Percentiles rank a stretch among this genome's conserved stretches.
These are phyloP conservation scores for Tetrapisispora namnaoensis DNA, from an alignment of 805 yeast genomes.

Conservation along the genomic window DNA sequence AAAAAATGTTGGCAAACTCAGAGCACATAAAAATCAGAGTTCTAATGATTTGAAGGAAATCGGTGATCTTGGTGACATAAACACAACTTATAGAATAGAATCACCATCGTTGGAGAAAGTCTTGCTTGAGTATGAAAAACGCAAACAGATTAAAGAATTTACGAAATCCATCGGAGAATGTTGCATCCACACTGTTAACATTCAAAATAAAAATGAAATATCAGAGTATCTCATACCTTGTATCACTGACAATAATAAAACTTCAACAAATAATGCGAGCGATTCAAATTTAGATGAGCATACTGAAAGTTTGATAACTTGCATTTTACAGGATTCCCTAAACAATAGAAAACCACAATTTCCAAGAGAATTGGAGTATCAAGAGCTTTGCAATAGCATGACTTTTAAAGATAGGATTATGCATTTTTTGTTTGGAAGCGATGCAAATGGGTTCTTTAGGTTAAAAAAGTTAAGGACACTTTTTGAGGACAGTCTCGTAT, in stretches of 20 bases:
- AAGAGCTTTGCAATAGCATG: slow-evolving; percentile 10
- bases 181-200: neutral
- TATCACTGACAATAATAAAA: slow-evolving; percentile 2
- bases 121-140: neutral
- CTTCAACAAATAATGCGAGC: slow-evolving; percentile 7
- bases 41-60: neutral
- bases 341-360: slow-evolving; percentile 11
- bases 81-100: neutral
- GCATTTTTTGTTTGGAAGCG: slow-evolving; percentile 19
- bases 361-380: slow-evolving; percentile 19
- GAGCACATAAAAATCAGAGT: neutral
- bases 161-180: neutral
- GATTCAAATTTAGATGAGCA: slow-evolving; percentile 17
- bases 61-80: neutral
- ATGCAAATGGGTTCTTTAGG: slow-evolving; percentile 18
- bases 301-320: slow-evolving; percentile 11
- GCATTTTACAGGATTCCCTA: slow-evolving; percentile 13
- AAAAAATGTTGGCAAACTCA: too few relatives aligned
- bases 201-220: neutral
- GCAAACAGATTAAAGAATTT: neutral
- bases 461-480: slow-evolving; percentile 14
- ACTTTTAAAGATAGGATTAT: slow-evolving; percentile 12
- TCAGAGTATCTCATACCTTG: slow-evolving; percentile 17
- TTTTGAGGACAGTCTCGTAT: slow-evolving; percentile 5
- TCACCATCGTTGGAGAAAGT: slow-evolving; percentile 4